A percentile compares a stretch with the other conserved stretches of the same genome.
These are phyloP conservation scores for Boletus bicolor DNA, from an alignment of 768 basidiomycete genomes.

Conservation along the genomic window DNA sequence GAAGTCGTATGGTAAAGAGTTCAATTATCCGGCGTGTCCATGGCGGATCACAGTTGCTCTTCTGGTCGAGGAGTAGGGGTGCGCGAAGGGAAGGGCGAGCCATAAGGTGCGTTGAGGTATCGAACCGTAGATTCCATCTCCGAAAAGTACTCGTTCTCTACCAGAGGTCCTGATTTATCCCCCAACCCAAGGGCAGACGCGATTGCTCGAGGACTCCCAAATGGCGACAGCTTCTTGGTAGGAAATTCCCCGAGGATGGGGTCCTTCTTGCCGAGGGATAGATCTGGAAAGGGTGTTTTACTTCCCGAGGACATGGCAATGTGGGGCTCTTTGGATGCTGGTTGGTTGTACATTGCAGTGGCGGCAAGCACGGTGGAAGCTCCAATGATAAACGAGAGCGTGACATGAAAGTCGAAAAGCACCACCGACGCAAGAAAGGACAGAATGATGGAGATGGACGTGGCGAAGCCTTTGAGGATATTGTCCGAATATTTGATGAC, in stretches of 20 bases:
- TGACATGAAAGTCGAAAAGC: constrained; percentile 88
- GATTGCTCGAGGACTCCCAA: constrained; percentile 48
- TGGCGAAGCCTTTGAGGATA: constrained; percentile 96
- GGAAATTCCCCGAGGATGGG: constrained; percentile 61
- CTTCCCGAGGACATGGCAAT: constrained; percentile 33
- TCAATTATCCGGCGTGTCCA: constrained; percentile 15
- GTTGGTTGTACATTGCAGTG: constrained; percentile 95
- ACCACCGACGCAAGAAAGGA: constrained; percentile 92
- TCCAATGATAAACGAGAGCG: constrained; percentile 82
- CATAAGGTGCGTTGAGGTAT: constrained; percentile 48
- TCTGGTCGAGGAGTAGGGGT: constrained; percentile 43
- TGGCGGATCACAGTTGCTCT: constrained; percentile 27
- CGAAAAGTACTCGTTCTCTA: constrained; percentile 35
- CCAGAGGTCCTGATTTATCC: constrained; percentile 26
- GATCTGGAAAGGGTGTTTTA: constrained; percentile 38
- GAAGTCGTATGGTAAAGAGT: constrained; percentile 32
- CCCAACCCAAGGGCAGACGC: constrained; percentile 47
- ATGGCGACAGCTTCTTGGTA: constrained; percentile 44
- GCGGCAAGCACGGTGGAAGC: constrained; percentile 80
- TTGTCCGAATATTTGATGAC: constrained; percentile 98
- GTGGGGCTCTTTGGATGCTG: constrained; percentile 38
- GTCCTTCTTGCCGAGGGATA: constrained; percentile 46
- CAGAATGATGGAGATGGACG: constrained; percentile 87
- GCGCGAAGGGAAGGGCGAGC: constrained; percentile 48
- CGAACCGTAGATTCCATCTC: constrained; percentile 42